A percentile compares a stretch with the other conserved stretches of the same genome.
These are phyloP conservation scores for Trematosphaeria pertusa DNA, from an alignment of 2,329 filamentous ascomycete genomes.

Conservation along the genomic window DNA sequence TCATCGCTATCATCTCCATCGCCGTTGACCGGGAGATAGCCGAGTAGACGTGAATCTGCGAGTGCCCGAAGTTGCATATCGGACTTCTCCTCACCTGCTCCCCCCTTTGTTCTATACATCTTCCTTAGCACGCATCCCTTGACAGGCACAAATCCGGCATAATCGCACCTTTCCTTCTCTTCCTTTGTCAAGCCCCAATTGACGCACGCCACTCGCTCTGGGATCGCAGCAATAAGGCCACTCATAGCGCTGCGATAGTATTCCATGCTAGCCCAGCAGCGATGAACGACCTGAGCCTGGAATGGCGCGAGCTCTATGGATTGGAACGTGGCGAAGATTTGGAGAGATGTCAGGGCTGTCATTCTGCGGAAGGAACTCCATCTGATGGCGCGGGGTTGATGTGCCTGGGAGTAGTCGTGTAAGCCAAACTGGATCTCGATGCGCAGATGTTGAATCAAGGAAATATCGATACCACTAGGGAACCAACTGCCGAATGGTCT, in stretches of 20 bases:
- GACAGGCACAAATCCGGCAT: neutral
- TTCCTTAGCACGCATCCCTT: conserved; percentile 3
- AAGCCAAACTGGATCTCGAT: neutral
- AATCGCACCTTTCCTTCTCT: neutral
- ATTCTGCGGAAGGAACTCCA: neutral
- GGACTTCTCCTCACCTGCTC: too few relatives aligned
- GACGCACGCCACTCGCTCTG: neutral
- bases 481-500: neutral
- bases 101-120: too few relatives aligned
- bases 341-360: neutral
- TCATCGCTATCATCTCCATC: too few relatives aligned
- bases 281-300: neutral
- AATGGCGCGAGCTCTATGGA: neutral
- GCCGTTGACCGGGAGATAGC: too few relatives aligned
- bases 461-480: neutral
- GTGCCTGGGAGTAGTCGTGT: too few relatives aligned
- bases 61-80: too few relatives aligned
- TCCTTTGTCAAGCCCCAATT: neutral
- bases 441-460: neutral
- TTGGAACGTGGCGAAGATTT: neutral
- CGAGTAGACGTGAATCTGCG: too few relatives aligned
- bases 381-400: neutral
- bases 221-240: neutral
- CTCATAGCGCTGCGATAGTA: neutral
- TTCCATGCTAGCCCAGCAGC: neutral